Evolutionary conservation across 495 filamentous ascomycete genomes (phyloP).

Genomic region (Neurospora sp.): DNA sequence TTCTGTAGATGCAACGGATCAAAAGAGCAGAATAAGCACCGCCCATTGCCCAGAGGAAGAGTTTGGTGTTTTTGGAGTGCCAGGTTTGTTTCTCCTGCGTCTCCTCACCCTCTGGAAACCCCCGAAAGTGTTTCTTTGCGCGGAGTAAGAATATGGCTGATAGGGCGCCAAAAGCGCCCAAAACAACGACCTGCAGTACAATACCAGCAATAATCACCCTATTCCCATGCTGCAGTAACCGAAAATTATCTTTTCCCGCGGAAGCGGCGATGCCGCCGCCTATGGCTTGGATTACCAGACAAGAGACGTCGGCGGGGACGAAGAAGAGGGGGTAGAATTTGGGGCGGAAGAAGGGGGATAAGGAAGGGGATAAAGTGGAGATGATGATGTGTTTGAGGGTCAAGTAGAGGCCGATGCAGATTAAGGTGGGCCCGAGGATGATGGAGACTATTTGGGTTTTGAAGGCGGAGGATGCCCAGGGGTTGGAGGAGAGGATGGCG

Average conservation of each 20-base stretch:
- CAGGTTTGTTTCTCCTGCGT: constrained; percentile 18
- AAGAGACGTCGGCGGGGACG: constrained; percentile 57
- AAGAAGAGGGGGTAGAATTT: constrained; percentile 52
- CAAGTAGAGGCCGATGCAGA: constrained; percentile 57
- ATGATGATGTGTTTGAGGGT: constrained; percentile 54
- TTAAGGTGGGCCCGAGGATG: constrained; percentile 54
- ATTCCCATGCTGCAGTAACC: constrained; percentile 40
- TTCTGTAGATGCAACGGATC: constrained; percentile 58
- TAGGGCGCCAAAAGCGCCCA: constrained; percentile 44
- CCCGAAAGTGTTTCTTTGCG: constrained; percentile 26
- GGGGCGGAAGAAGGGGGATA: constrained; percentile 46
- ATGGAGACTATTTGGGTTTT: constrained; percentile 60
- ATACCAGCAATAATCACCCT: constrained; percentile 64
- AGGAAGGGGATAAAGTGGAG: constrained; percentile 38
- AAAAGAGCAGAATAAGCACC: constrained; percentile 52
- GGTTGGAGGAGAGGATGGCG: constrained; percentile 47
- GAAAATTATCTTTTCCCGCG: constrained; percentile 27
- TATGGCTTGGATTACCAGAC: constrained; percentile 53
- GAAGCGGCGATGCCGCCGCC: constrained; percentile 54
- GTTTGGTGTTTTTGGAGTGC: constrained; percentile 35
- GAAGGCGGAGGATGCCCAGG: constrained; percentile 48
- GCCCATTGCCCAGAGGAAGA: constrained; percentile 40
- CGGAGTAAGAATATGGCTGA: constrained; percentile 39
- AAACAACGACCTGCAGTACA: constrained; percentile 55
- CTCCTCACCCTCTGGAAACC: constrained; percentile 1